These are phyloP conservation scores for Petunia secreta DNA, from an alignment of 257 asterid genomes.

Conservation along the genomic window DNA sequence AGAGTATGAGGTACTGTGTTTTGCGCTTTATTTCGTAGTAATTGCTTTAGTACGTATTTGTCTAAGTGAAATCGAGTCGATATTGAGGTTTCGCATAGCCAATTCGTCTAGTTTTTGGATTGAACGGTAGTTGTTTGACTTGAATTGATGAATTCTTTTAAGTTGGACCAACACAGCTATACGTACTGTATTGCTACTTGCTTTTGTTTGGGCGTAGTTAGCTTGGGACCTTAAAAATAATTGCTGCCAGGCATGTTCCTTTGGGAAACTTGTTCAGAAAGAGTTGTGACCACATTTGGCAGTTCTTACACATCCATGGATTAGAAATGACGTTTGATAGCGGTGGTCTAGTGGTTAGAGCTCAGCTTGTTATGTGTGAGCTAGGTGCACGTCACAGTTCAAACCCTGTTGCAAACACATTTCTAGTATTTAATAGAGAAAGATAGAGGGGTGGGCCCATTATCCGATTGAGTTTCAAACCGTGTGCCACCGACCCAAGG, in stretches of 20 bases:
- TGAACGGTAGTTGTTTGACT: not conserved
- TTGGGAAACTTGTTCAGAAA: not conserved
- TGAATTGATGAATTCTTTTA: not conserved
- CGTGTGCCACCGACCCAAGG: too few relatives aligned
- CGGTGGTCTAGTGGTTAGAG: too few relatives aligned
- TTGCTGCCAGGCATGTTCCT: not conserved
- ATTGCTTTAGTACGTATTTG: not conserved
- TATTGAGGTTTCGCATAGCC: not conserved
- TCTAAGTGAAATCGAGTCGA: not conserved
- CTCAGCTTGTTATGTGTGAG: too few relatives aligned
- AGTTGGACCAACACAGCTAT: not conserved
- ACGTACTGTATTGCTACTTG: not conserved
- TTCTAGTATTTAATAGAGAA: too few relatives aligned
- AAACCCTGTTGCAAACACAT: too few relatives aligned
- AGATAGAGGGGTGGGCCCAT: too few relatives aligned
- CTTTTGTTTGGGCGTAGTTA: not conserved
- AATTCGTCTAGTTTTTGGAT: not conserved
- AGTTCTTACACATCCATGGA: not conserved
- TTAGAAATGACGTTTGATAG: not conserved
- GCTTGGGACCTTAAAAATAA: not conserved
- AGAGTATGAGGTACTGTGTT: slow-evolving; percentile 77
- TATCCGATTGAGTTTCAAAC: too few relatives aligned
- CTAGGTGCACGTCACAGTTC: too few relatives aligned
- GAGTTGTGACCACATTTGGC: not conserved
- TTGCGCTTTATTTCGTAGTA: not conserved